Evolutionary conservation across 2,329 filamentous ascomycete genomes (phyloP).

Genomic region (Pleurostoma richardsiae): DNA sequence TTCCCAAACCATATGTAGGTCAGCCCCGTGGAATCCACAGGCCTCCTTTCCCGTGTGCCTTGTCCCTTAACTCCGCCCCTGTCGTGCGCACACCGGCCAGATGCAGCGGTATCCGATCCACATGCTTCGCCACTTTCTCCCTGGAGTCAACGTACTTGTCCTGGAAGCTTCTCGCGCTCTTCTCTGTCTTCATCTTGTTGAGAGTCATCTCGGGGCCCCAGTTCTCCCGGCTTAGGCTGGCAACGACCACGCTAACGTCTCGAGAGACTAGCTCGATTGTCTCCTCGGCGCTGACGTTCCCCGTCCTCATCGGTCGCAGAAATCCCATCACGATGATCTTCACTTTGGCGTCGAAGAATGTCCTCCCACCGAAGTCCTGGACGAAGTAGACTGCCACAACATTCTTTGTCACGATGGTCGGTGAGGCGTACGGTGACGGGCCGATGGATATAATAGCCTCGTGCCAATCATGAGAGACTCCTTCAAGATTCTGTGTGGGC

Average conservation of each 20-base stretch:
- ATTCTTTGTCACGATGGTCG: constrained; percentile 42
- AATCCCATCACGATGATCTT: constrained; percentile 57
- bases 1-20: no score
- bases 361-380: constrained; percentile 37
- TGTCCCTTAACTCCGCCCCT: constrained; percentile 40
- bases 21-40: constrained; percentile 31
- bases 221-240: constrained; percentile 37
- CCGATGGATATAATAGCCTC: constrained; percentile 54
- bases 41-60: constrained; percentile 41
- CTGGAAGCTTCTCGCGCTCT: constrained; percentile 33
- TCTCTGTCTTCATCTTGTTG: constrained; percentile 28
- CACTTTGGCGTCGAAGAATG: constrained; percentile 38
- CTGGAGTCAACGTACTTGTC: constrained; percentile 44
- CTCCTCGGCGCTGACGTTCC: constrained; percentile 12
- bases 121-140: constrained; percentile 43
- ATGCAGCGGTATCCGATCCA: constrained; percentile 56
- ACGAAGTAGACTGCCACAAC: constrained; percentile 50
- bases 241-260: constrained; percentile 37
- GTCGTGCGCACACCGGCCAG: constrained; percentile 52
- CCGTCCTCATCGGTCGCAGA: constrained; percentile 33
- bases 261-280: constrained; percentile 23
- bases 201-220: constrained; percentile 38
- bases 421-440: constrained; percentile 38
- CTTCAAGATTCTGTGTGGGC: constrained; percentile 23
- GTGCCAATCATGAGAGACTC: constrained; percentile 44